Evolutionary conservation across 2,329 filamentous ascomycete genomes (phyloP), one percentile per base, ranked within the genome.

Genomic region (Bertia moriformis): DNA sequence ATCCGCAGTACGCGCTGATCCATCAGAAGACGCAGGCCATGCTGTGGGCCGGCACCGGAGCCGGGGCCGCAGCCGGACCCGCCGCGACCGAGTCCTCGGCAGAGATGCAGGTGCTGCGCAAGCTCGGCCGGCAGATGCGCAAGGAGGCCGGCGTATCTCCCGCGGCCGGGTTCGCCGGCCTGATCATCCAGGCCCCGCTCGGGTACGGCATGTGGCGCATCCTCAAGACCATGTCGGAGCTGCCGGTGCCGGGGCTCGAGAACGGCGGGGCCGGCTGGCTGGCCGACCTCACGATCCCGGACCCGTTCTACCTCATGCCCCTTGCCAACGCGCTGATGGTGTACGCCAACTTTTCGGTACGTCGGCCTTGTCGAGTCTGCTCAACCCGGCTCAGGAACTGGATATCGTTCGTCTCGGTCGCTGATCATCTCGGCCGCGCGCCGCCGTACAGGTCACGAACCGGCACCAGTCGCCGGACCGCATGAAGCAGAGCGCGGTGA

Each of bases 161-260:
- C 2, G 59, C 54, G 46, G 66, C 64, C 44, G 60, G 66, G 14
- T 61, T 80, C 17, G 44, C 71, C 7, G 74, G 74, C 4, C 56
- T 83, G 45, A 18, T 78, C 19, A 55, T 62, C 49, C 46, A 46
- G 53, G 18, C 81, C 12, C 78, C 87, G 4, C 65, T 93, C 45
- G 83, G 81, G 43, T 86, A 77, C 56, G 86, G 87, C 49, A 78
- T 82, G 43, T 96, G 89, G 66, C 75, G 83, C 43, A 65, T 89
- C 36, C 57, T 93, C 45, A 70, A 74, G 39, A 78, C 69, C 47
- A 93, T 94, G 82, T 59, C 74, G 1, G 57, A 66, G 17, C 62
- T 96, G 37, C 89, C 89, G 3, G 85, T 95, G 4, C 89, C 89
- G 0, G 79, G 75, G 1, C 57, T 96, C 46, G 72, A 83, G 48